These are phyloP conservation scores for Blastomyces silverae DNA, from an alignment of 2,329 filamentous ascomycete genomes.

Conservation along the genomic window DNA sequence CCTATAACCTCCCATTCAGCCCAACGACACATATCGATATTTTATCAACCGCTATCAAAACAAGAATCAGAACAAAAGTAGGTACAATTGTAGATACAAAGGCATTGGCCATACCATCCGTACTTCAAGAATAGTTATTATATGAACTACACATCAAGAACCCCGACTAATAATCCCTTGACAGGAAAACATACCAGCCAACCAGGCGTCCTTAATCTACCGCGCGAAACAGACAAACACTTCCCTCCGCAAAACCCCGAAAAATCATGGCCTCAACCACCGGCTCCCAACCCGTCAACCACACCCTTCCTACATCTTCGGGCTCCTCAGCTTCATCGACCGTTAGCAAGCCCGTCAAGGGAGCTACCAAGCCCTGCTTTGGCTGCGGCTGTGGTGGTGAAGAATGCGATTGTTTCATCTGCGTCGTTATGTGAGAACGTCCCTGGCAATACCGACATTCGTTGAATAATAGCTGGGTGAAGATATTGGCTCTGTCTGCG, in stretches of 20 bases:
- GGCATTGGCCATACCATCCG: not conserved
- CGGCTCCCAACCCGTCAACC: constrained; percentile 27
- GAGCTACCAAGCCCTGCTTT: constrained; percentile 37
- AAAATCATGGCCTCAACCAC: constrained; percentile 14
- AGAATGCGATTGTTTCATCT: constrained; percentile 39
- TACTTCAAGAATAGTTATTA: not conserved
- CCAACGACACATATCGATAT: not conserved
- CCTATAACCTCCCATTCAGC: not conserved
- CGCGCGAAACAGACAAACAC: not conserved
- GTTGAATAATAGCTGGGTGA: not conserved
- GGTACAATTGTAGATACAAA: not conserved
- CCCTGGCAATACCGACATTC: not conserved
- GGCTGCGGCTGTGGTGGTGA: constrained; percentile 39
- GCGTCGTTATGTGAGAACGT: constrained; percentile 36
- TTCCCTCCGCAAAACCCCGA: not conserved
- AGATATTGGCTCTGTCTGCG: not conserved
- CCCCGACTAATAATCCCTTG: not conserved
- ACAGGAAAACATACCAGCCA: not conserved
- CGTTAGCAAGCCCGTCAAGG: constrained; percentile 36
- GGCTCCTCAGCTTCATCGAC: constrained; percentile 30
- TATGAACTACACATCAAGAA: not conserved
- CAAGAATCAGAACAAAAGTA: not conserved
- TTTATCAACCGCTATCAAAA: not conserved
- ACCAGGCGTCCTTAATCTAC: not conserved
- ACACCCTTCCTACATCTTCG: constrained; percentile 31